phyloP scores from a whole-genome alignment of 176 grass and related monocot species.

The Triticum urartu region DNA sequence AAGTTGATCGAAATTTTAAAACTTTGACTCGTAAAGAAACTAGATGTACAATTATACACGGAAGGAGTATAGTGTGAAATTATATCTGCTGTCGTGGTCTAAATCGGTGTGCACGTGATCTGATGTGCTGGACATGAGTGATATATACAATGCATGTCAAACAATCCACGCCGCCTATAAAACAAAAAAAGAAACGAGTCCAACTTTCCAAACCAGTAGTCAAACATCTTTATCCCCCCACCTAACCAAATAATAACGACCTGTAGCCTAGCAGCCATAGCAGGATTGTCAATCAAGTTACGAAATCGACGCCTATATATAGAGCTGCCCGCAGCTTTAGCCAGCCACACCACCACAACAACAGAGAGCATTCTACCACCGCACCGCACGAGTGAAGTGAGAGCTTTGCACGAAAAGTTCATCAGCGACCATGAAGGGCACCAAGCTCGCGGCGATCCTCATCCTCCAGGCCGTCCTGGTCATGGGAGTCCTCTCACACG shows the following conservation, averaged over 20 bases:
- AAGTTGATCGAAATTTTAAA: too few relatives aligned
- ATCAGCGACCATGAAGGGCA: not conserved
- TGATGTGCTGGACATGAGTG: too few relatives aligned
- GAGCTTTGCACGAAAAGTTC: not conserved
- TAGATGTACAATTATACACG: too few relatives aligned
- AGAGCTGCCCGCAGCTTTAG: not conserved
- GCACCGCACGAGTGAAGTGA: not conserved
- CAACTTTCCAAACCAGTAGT: not conserved
- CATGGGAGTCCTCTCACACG: not conserved
- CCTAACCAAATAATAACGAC: not conserved
- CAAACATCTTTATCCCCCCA: not conserved
- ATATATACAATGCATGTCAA: not conserved
- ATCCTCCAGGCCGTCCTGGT: constrained; percentile 1
- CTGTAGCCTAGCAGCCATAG: not conserved
- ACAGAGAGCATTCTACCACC: not conserved
- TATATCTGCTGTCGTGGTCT: not conserved
- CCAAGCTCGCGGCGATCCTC: not conserved
- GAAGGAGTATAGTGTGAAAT: not conserved
- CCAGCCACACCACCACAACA: not conserved
- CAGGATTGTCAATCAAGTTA: not conserved
- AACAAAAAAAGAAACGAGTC: not conserved
- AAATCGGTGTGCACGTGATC: not conserved
- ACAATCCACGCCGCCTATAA: not conserved
- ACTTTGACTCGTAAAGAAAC: too few relatives aligned
- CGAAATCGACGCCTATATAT: not conserved